Evolutionary conservation across 768 basidiomycete genomes (phyloP), one percentile per base, ranked within the genome.

Genomic region (Boletus rubropictus): DNA sequence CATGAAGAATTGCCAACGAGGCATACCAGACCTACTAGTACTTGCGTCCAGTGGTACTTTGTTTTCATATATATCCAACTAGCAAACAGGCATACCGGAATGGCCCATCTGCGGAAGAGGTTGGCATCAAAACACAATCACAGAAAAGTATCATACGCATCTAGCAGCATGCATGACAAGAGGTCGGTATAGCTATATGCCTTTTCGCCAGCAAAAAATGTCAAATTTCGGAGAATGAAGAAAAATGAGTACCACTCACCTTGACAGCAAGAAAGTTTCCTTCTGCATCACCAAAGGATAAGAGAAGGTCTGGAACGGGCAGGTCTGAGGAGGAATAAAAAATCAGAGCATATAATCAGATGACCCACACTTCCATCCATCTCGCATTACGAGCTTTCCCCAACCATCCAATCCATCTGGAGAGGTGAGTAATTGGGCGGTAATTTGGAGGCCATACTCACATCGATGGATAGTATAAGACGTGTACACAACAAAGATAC

Each of bases 381-480:
- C 89, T n/a, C 72, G 73, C 39, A 72, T 55, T 12, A 91, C 66
- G 68, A 92, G 72, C 48, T 81, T 81, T 21, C 67, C 70, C 90
- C 90, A 92, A 17, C 90, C 89, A 50, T 74, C 75, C 52, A 87
- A 70, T 22, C 88, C 89, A 60, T 93, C 89, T 91, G 49, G 9
- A 48, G 24, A 45, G 32, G 28, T 62, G 35, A 52, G 43, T 17
- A 7, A 18, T 27, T 1, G 28, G 15, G n/a, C 2, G 1, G 21
- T 3, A 0, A 7, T 9, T 10, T 14, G 7, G 8, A 35, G 6
- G 29, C 6, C 8, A 12, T 3, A 67, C 87, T 50, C 58, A 90
- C 88, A 93, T 70, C 79, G 75, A 65, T 89, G 84, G 36, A 93
- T 86, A 15, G 90, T 93, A 72, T 89, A 91, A 0, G 89, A 86